Evolutionary conservation across 164 flowering plant genomes (phyloP).

Genomic region (Chloranthus sessilifolius): DNA sequence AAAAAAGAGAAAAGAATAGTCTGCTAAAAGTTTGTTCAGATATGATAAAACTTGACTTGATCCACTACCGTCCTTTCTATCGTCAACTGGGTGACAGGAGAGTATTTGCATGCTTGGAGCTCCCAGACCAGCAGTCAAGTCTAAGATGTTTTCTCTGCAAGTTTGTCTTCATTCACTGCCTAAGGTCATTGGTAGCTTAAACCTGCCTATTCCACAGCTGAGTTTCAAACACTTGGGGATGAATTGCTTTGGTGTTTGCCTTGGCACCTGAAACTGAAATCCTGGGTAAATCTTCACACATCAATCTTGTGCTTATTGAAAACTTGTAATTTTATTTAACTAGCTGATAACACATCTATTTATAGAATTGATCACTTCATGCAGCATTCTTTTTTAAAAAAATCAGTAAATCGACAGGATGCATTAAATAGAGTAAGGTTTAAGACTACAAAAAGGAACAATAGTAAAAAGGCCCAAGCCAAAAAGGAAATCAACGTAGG

Average conservation of each 20-base stretch:
- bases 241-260: constrained; percentile 31
- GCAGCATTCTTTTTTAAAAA: no score
- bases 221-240: constrained; percentile 20
- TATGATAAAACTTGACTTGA: neutral
- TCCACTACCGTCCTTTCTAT: constrained; percentile 10
- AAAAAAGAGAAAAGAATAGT: neutral
- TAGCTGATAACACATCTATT: no score
- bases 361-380: no score
- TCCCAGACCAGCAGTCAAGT: constrained; percentile 32
- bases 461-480: no score
- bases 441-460: no score
- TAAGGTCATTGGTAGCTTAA: constrained; percentile 23
- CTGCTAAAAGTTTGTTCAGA: neutral
- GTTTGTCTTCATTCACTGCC: constrained; percentile 21
- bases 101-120: constrained; percentile 51
- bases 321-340: no score
- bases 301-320: constrained; percentile 5
- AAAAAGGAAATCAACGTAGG: no score
- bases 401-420: no score
- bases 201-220: constrained; percentile 21
- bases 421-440: no score
- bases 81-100: constrained; percentile 46
- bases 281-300: constrained; percentile 28
- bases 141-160: constrained; percentile 35
- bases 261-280: constrained; percentile 35